Base-by-base conservation (phyloP, 2,329 filamentous ascomycete species). In the Ophiosphaerella korrae region DNA sequence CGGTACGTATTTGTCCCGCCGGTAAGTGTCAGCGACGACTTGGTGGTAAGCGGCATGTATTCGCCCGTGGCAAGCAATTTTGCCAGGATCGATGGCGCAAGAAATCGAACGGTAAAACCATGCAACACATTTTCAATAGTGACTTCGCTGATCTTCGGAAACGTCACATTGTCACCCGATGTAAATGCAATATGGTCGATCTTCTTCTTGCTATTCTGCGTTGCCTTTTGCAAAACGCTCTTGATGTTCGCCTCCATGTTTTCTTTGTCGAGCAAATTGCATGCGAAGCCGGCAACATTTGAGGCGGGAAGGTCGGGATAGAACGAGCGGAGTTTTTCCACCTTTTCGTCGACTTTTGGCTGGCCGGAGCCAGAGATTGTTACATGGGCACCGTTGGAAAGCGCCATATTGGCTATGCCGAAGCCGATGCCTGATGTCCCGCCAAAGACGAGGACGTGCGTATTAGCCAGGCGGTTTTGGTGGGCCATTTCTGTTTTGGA, bases 381-480 rank as follows among this genome's bases (percentile, higher is more conserved):
- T 11, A 89, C 81, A 13, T 63, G 68, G 29, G 81, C 82, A 31
- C 83, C 83, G 44, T 81, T 74, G 35, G 82, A 81, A 33, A 88
- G 68, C 3, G 77, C 73, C 16, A 80, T 80, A 74, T 84, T 80
- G 39, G 86, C 85, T 5, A 86, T 81, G 46, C 75, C 80, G 56
- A 80, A 84, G 29, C 86, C 87, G 34, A 89, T 87, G 40, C 86
- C 86, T 35, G 82, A 80, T 0, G 84, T 83, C 33, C 85, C 87
- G 34, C 86, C 87, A 46, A 89, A 78, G 65, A 89, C 71, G 33
- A 89, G 79, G 62, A 87, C 73, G 55, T 75, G 77, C 26, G 73
- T 63, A 55, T 73, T 72, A 39, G 72, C 62, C 41, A 84, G 78
- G 63, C 81, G 82, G 62, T 82, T 81, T 29, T 44, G 51, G 50